Evolutionary conservation across 2,329 filamentous ascomycete genomes (phyloP), one percentile per base, ranked within the genome.

Genomic region (Ceratocystis cacaofunesta): DNA sequence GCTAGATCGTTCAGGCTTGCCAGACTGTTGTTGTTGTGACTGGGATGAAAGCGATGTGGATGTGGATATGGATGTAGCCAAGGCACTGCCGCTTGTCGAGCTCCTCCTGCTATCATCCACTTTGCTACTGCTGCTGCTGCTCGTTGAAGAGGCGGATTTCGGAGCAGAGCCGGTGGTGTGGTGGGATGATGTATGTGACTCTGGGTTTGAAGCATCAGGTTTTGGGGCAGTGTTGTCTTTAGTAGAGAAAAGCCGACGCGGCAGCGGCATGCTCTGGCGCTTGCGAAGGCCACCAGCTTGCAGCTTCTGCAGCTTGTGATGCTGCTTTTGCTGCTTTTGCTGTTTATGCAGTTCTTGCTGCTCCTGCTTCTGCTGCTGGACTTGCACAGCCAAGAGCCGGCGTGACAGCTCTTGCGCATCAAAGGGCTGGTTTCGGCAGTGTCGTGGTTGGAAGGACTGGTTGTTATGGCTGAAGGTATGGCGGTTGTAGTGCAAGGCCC

Each of bases 371-470:
- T 79, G 79, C 68, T 80, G 80, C 67, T 84, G 77, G 4, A 75
- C 76, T 15, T 82, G 73, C 19, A 85, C 78, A 10, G 77, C 68
- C 61, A 76, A 75, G 28, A 86, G 75, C 19, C 82, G 79, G 41
- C 78, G 76, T 10, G 78, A 76, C 32, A 86, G 73, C 65, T 86
- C 82, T 32, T 80, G 77, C 0, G 83, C 76, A 67, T 85, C 82
- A 58, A 85, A 72, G 1, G 75, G 72, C 41, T 72, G 69, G 10
- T 64, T 61, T 19, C 58, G 60, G 41, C 43, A 44, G 44, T 28
- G 8, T 22, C 41, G 44, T 2, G 74, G 71, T 0, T 70, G 69
- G 28, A 71, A 69, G 12, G 70, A 67, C 50, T 70, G 67, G 68
- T 28, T 66, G 68, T 28, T 67, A 44, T 63, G 63, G 25, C 57